Base-by-base conservation (phyloP, 2,329 filamentous ascomycete species). In the Fusarium torulosum region DNA sequence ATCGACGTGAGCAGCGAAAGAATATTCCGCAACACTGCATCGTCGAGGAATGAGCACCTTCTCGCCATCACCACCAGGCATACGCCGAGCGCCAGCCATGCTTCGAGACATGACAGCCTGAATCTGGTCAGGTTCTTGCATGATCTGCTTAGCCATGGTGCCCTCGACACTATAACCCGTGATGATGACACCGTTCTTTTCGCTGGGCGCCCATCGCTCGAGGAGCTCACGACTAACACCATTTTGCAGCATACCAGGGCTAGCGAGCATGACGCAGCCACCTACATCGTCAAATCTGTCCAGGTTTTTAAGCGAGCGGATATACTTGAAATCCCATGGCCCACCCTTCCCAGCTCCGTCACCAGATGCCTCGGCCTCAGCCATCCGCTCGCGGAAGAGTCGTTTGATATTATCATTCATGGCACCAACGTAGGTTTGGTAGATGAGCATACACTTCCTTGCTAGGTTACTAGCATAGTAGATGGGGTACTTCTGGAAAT, bases 331-430 rank as follows among this genome's bases (percentile, higher is more conserved):
- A 74, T 99, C 96, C 94, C 96, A 99, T 0, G 96, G 96, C 0
- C 92, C 92, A 35, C 92, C 94, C 74, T 92, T 94, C 9, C 88
- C 89, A 8, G 86, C 86, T 4, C 85, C 86, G 69, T 94, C 91
- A 10, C 92, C 92, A 33, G 89, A 90, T 1, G 91, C 90, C 77
- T 97, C 93, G 11, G 93, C 92, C 77, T 97, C 93, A 6, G 93
- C 93, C 88, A 97, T 96, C 46, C 93, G 89, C 78, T 96, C 94
- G 53, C 91, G 87, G 79, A 97, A 97, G n/a, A 97, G 86, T 13
- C 93, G 88, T 78, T 97, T 97, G 83, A 99, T 98, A 74, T 97
- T 98, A 75, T 98, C 95, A 77, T 99, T 99, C 96, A 99, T 99
- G 55, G 94, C 94, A 47, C 94, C 93, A 47, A 98, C 93, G 74